Conservation (phyloP, 176 grass and related monocot species). For the Hordeum marinum region DNA sequence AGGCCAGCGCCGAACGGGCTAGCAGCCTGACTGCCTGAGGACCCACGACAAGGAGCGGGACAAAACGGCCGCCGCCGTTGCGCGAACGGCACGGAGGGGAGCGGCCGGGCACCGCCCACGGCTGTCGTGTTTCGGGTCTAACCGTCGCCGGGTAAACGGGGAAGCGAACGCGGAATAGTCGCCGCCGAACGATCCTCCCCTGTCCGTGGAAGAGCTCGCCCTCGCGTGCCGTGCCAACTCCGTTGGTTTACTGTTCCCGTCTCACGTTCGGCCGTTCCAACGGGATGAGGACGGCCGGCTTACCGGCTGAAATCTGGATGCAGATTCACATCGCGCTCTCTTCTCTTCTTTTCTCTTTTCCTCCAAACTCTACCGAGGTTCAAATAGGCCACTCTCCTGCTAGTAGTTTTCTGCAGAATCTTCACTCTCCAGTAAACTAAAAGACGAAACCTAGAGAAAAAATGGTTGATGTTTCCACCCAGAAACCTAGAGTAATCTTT, state of each 20-base stretch:
- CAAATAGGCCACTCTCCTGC: background rate
- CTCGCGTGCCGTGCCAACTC: background rate
- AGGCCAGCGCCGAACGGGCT: background rate
- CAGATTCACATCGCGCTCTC: background rate
- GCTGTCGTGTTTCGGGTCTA: background rate
- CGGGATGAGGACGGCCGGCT: background rate
- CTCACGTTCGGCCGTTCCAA: background rate
- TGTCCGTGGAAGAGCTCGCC: background rate
- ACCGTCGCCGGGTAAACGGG: background rate
- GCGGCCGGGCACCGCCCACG: background rate
- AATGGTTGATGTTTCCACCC: background rate
- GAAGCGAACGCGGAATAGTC: background rate
- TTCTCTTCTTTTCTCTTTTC: too few relatives aligned
- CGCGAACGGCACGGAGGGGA: background rate
- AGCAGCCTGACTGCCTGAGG: too few relatives aligned
- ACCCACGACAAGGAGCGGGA: background rate
- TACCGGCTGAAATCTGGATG: background rate
- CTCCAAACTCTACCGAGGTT: background rate
- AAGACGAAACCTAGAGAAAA: background rate
- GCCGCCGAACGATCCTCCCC: background rate
- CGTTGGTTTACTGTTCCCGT: background rate
- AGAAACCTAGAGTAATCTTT: background rate
- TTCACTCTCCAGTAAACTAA: background rate
- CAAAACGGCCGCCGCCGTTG: background rate
- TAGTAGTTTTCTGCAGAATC: background rate